Base-by-base conservation (phyloP, 495 filamentous ascomycete species). In the Glonium stellatum region DNA sequence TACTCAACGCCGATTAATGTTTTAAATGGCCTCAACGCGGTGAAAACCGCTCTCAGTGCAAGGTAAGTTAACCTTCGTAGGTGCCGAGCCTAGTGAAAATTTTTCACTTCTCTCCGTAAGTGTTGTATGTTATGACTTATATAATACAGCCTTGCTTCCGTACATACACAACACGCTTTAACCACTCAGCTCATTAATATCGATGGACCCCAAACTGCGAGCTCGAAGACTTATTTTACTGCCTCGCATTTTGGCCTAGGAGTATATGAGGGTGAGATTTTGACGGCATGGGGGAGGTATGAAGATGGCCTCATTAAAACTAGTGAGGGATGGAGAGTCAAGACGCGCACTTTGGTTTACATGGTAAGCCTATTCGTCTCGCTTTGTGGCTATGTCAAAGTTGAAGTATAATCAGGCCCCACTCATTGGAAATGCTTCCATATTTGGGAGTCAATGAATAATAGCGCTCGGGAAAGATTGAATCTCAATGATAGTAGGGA, bases 221-320 rank as follows among this genome's bases (percentile, higher is more conserved):
- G 48, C 9, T 55, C 66, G 12, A 60, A 53, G 4, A 72, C 70
- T 0, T 65, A 72, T 46, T 72, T 72, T 50, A 69, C 62, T 9
- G 70, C 63, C 34, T 41, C 54, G 18, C 70, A 72, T 58, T 67
- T 70, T 25, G 70, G 70, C 2, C 57, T 63, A 39, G 70, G 68
- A 0, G 65, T 63, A n/a, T 69, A 66, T 54, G 58, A 67, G n/a
- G 65, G 68, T 21, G 56, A 67, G 48, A 57, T 63, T 15, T 47
- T 64, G 8, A 61, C 60, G 5, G 69, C 70, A 6, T 70, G 65
- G 47, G 70, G 70, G 3, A 62, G 55, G 46, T 72, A 72, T 49
- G 41, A 58, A 4, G 70, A 72, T 49, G 49, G 49, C 46, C 60
- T 72, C 0, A 56, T 59, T 8, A 64, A 19, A 56, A 18, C 39